A percentile compares a stretch with the other conserved stretches of the same genome.
Evolutionary conservation across 2,329 filamentous ascomycete species (phyloP).

Genomic region (Colletotrichum echinochloae): DNA sequence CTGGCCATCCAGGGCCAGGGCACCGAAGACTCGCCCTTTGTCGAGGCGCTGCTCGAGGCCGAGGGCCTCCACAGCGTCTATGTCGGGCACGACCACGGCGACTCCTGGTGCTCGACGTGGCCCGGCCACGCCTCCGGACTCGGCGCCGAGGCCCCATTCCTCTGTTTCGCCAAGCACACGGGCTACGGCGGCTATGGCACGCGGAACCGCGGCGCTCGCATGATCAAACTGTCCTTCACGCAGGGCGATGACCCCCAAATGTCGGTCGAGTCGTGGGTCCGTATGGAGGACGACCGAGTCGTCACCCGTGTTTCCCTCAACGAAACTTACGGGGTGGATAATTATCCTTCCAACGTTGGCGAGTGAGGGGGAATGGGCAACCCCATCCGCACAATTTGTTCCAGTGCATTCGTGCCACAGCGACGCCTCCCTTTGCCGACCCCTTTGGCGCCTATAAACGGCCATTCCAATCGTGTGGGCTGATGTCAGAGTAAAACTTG

Average conservation of each 20-base stretch:
- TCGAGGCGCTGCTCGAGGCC: constrained; percentile 61
- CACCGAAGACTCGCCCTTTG: constrained; percentile 61
- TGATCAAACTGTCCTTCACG: constrained; percentile 41
- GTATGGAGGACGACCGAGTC: constrained; percentile 66
- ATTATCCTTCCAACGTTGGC: constrained; percentile 55
- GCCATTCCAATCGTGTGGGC: constrained; percentile 1
- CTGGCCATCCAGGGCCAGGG: constrained; percentile 49
- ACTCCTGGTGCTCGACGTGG: constrained; percentile 58
- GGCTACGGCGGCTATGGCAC: constrained; percentile 78
- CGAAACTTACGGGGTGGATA: constrained; percentile 67
- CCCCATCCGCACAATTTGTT: not conserved
- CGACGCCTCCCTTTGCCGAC: constrained; percentile 3
- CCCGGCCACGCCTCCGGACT: constrained; percentile 38
- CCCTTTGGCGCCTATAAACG: constrained; percentile 3
- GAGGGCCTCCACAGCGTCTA: constrained; percentile 62
- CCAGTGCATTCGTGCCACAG: not conserved
- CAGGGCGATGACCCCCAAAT: constrained; percentile 52
- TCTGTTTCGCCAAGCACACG: constrained; percentile 73
- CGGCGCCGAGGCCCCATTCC: constrained; percentile 51
- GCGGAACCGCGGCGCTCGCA: constrained; percentile 70
- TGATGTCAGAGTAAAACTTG: constrained; percentile 17
- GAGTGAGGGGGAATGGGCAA: constrained; percentile 15
- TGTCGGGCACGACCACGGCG: constrained; percentile 68
- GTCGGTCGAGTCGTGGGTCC: constrained; percentile 69
- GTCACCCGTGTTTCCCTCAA: constrained; percentile 68